These are phyloP conservation scores for Apodospora peruviana DNA, from an alignment of 495 filamentous ascomycete species.

Conservation along the genomic window DNA sequence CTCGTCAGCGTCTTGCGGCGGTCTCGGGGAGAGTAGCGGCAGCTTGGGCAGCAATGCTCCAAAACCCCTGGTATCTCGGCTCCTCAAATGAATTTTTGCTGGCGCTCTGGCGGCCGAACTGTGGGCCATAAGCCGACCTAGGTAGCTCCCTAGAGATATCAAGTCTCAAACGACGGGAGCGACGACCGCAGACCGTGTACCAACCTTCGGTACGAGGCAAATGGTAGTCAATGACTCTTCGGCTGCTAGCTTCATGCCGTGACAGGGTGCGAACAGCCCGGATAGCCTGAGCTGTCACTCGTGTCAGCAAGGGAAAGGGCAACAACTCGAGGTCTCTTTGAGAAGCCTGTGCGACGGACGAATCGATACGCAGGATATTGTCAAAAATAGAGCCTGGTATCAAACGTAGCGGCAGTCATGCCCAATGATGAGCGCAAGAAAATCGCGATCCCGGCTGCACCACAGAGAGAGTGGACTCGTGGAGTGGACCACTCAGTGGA, in stretches of 20 bases:
- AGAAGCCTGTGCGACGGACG: background rate
- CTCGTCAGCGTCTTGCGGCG: conserved; percentile 5
- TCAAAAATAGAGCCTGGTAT: conserved; percentile 7
- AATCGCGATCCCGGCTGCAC: conserved; percentile 9
- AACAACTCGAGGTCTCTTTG: background rate
- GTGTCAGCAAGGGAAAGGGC: background rate
- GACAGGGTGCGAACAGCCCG: background rate
- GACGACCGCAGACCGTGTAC: no score
- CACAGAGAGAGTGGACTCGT: background rate
- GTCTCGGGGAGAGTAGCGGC: conserved; percentile 13
- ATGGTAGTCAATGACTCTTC: background rate
- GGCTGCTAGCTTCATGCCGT: conserved; percentile 3
- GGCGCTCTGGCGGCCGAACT: background rate
- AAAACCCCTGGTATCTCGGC: conserved; percentile 38
- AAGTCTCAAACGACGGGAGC: no score
- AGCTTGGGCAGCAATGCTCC: conserved; percentile 49
- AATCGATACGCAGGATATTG: conserved; percentile 1
- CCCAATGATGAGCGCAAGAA: conserved; percentile 21
- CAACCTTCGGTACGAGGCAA: conserved; percentile 1
- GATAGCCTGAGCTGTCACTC: conserved; percentile 2
- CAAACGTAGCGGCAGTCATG: conserved; percentile 9
- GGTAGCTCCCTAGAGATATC: no score
- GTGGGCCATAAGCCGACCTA: background rate
- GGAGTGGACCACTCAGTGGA: background rate
- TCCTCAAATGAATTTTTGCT: conserved; percentile 9